phyloP scores from a whole-genome alignment of 129 eudicot genomes.

The Apium graveolens region DNA sequence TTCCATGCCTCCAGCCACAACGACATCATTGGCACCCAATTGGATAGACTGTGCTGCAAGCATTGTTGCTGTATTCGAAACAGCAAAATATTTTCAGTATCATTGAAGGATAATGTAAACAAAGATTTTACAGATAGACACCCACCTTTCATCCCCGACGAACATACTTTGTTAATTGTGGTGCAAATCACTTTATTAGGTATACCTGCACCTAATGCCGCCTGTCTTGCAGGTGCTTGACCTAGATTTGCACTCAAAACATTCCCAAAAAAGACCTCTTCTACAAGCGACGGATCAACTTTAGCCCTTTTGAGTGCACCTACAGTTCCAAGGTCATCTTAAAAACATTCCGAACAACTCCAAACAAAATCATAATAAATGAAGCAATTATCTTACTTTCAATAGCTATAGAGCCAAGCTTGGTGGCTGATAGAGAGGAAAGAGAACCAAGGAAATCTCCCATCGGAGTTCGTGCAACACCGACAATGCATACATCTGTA shows the following conservation, averaged over 20 bases:
- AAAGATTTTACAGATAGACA: not conserved
- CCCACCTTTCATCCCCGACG: conserved; percentile 91
- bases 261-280: conserved; percentile 94
- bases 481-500: conserved; percentile 84
- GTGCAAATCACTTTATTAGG: conserved; percentile 79
- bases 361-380: too few species aligned
- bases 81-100: not conserved
- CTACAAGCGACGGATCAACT: conserved; percentile 65
- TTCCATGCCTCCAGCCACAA: conserved; percentile 96
- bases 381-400: conserved; percentile 28
- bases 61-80: conserved; percentile 62
- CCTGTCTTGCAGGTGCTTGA: conserved; percentile 98
- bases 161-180: conserved; percentile 86
- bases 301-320: conserved; percentile 80
- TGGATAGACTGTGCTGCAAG: conserved; percentile 84
- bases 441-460: conserved; percentile 88
- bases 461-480: conserved; percentile 85
- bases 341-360: not conserved
- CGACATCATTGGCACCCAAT: conserved; percentile 68
- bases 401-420: conserved; percentile 84
- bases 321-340: conserved; percentile 7
- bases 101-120: not conserved
- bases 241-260: conserved; percentile 97
- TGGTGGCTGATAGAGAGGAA: conserved; percentile 75
- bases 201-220: conserved; percentile 87